These are phyloP conservation scores for Lentinula aciculospora DNA, from an alignment of 768 basidiomycete genomes.

Conservation along the genomic window DNA sequence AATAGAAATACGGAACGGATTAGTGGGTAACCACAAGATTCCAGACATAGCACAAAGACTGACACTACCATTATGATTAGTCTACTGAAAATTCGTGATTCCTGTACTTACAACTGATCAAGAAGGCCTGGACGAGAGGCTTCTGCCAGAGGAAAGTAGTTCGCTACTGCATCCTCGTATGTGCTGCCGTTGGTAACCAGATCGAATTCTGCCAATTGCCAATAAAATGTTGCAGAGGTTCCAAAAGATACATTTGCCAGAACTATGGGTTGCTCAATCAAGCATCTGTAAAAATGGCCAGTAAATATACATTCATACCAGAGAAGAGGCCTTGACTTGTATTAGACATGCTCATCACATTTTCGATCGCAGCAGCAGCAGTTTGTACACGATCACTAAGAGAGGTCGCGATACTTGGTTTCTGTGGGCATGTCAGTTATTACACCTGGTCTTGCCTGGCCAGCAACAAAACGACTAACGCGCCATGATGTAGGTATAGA, in stretches of 20 bases:
- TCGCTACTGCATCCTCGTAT: slow-evolving; percentile 3
- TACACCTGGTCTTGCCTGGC: too few relatives aligned
- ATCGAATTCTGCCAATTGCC: slow-evolving; percentile 12
- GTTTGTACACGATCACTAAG: slow-evolving; percentile 1
- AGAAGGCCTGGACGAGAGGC: background rate
- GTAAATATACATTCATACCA: background rate
- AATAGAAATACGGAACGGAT: background rate
- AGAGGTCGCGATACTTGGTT: slow-evolving; percentile 9
- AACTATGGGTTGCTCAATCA: background rate
- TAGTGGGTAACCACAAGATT: background rate
- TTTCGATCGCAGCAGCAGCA: slow-evolving; percentile 8
- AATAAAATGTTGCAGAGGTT: slow-evolving; percentile 4
- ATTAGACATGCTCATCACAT: slow-evolving; percentile 1
- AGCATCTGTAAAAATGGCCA: too few relatives aligned
- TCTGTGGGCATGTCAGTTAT: background rate
- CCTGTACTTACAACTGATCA: slow-evolving; percentile 6
- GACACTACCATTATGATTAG: background rate
- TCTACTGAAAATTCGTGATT: too few relatives aligned
- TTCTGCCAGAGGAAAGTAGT: background rate
- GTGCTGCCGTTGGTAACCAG: slow-evolving; percentile 5
- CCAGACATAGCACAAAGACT: too few relatives aligned
- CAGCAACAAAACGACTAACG: too few relatives aligned
- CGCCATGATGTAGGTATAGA: too few relatives aligned
- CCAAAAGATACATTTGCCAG: slow-evolving; percentile 1
- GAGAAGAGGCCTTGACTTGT: slow-evolving; percentile 1